Base-by-base conservation (phyloP, 352 stramenopile genomes). In the Vaucheria bursata region DNA sequence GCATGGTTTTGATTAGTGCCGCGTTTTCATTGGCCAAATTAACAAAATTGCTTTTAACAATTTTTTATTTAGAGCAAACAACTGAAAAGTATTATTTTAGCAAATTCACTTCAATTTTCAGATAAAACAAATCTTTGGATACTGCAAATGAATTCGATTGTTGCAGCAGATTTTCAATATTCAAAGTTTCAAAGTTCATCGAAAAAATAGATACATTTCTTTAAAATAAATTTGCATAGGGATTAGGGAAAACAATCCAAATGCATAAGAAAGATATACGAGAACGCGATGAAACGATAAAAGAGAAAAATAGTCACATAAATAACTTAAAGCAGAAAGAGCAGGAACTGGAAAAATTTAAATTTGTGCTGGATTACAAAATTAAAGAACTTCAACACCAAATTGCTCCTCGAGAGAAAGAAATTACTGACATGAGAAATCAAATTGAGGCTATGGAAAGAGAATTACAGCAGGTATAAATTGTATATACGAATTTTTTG, bases 401-500 rank as follows among this genome's bases (percentile, higher is more conserved):
- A 77, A 97, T 97, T 73, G 91, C 95, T 84, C 92, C 92, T 33
- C 90, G 92, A 37, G 91, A 97, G 80, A 94, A 94, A 75, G 92
- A 97, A 79, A 97, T 97, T 74, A 85, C 86, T 38, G 90, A 95
- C 74, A 96, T 97, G 91, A 91, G 92, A 71, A 85, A 89, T 78
- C 91, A 97, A 83, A 97, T 97, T 74, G 92, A 96, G 83, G 92
- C 97, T 73, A 97, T 97, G 92, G 92, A 97, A 84, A 84, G 91
- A 34, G 92, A 97, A 82, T 85, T 97, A 12, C 90, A 97, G 82
- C 90, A 96, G 59, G 77, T 81, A 73, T 8, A 12, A 74, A 36
- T 8, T 25, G 18, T 18, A 31, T 71, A 59, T 59, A 59, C 12
- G 45, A 25, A 25, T 59, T 59, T 59, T 25, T 59, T n/a, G n/a